Evolutionary conservation across 495 filamentous ascomycete genomes (phyloP), one percentile per base, ranked within the genome.

Genomic region (Penicillium odoratum): DNA sequence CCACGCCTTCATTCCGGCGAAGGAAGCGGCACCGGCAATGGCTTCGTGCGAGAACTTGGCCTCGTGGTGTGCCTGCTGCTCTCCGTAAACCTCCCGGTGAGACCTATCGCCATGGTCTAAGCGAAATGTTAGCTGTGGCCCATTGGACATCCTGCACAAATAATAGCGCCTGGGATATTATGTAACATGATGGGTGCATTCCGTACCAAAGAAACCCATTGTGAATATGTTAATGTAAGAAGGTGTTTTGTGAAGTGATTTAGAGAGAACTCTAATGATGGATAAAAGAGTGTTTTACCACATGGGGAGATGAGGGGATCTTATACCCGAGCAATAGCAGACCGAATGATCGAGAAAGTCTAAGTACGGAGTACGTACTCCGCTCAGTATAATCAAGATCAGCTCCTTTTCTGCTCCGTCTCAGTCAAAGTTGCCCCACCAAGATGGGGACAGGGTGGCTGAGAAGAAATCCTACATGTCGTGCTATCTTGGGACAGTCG

Each of bases 1-100:
- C 69, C 85, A 93, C 15, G 84, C 74, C 80, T 91, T 90, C 81
- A 94, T 87, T 56, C 82, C 90, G 60, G 84, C 89, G 66, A 93
- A 92, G 57, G 88, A 85, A 48, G 88, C 90, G 47, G 83, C 90
- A 48, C 88, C 88, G 65, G 86, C 88, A 52, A 92, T 66, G 38
- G 89, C 67, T 74, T 93, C 89, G 72, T 93, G 90, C 60, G 82
- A 82, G 67, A 91, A 73, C 67, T 84, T 81, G 67, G 80, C 77
- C 71, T 90, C 66, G 77, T 88, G 79, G 47, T 76, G 55, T 46
- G 74, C 42, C 49, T 75, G 53, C 52, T 74, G 42, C 9, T 16
- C 7, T 40, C 75, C 70, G 74, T 90, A 86, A 67, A 89, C 75
- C 65, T 86, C 57, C 56, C 84, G 69, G 74, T 89, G 87, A 58